Evolutionary conservation across 225 moss, liverwort and hornwort species (phyloP), one percentile per base, ranked within the genome.

Genomic region (Polytrichum commune): DNA sequence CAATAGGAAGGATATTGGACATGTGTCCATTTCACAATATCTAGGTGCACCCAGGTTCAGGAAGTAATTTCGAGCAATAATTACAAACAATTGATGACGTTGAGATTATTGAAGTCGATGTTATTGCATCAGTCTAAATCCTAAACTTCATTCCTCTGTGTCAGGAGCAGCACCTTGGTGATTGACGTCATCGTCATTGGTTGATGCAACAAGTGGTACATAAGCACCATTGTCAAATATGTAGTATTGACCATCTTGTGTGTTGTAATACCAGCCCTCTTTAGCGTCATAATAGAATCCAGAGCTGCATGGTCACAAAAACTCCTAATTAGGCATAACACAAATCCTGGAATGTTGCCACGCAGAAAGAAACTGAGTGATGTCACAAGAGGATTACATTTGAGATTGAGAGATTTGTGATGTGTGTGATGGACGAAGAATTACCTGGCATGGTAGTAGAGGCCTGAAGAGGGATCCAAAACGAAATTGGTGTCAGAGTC

Each of bases 211-310:
- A 29, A 97, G 77, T 24, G 92, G 91, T 56, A 92, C 79, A 61
- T 97, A 97, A 2, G 79, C 72, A 63, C 90, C 97, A 71, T 91
- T 84, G 60, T 92, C 90, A 73, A 88, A 97, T 54, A 86, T 83
- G 75, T 97, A 97, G 72, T 97, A 97, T 55, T 88, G 78, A 61
- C 97, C 94, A 72, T 92, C 82, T 65, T 83, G 77, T 46, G 97
- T 88, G 68, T 85, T 90, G 72, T 94, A 97, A 74, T 97, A 97
- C 97, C 97, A 97, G 35, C 92, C 94, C 66, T 89, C 97, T 64
- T 80, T 87, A 62, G 94, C 88, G 89, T 97, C 97, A 33, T 97
- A 85, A 75, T 88, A 97, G 64, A 97, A 97, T 73, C 97, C 92
- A 69, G 94, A 91, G 79, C 97, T 97, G 96, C 90, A 80, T 63